Base-by-base conservation (phyloP, 768 basidiomycete genomes). In the Phanerochaete carnosa region DNA sequence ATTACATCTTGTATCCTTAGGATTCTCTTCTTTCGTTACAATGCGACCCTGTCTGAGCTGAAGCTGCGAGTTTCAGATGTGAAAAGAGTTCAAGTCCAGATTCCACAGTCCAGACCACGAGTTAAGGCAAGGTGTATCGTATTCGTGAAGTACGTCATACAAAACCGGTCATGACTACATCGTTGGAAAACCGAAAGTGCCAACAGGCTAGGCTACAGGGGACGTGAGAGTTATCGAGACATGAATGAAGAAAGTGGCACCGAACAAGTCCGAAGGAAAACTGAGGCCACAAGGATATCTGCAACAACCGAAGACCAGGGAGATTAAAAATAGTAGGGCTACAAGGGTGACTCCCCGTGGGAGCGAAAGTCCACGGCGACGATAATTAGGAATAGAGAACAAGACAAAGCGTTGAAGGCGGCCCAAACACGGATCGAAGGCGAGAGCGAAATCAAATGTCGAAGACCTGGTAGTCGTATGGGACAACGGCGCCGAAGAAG, bases 391-490 rank as follows among this genome's bases (percentile, higher is more conserved):
- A 54, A 11, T 12, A 9, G 32, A 39, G 22, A 43, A 26, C 23
- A 45, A 28, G 37, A 12, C 5, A 23, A 30, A 57, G 15, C 22
- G 56, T 32, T 30, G 45, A 39, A 46, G 25, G 43, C 57, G 22
- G n/a, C 11, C 16, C 32, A 15, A 37, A 23, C 32, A 22, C 11
- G 53, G n/a, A 35, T 5, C 5, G 25, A 35, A 35, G 7, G 33
- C 33, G 39, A 15, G 28, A 23, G 15, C 22, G 57, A 9, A 32
- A 35, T 55, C 62, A 73, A 52, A 73, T 69, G 59, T 64, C 63
- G 69, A 67, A 89, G 54, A 84, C 74, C 70, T 92, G 89, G 72
- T 91, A 92, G 74, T 92, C 90, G 67, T 85, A 93, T 35, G 75
- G 75, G 28, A 87, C 83, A 19, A 66, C 72, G 11, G 73, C 64